phyloP scores from a whole-genome alignment of 2,329 filamentous ascomycete genomes.

The Byssothecium circinans region DNA sequence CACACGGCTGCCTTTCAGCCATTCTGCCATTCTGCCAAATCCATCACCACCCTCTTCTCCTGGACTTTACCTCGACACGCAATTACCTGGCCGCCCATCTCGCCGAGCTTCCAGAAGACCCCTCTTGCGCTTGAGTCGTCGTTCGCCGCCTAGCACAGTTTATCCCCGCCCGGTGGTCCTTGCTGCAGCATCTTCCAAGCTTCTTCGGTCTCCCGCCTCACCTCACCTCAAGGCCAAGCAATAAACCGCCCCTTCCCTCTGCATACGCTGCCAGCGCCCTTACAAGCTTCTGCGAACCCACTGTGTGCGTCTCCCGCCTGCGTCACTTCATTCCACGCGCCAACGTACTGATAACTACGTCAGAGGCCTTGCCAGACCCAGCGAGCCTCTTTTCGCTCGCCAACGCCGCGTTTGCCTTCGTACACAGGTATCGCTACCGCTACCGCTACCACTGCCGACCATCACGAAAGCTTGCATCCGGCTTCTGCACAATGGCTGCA shows the following conservation, averaged over 20 bases:
- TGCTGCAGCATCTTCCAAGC: conserved; percentile 17
- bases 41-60: too few species aligned
- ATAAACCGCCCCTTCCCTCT: conserved; percentile 39
- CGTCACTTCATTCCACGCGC: conserved; percentile 6
- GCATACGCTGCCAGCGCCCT: conserved; percentile 19
- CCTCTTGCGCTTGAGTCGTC: not conserved
- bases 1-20: conserved; percentile 22
- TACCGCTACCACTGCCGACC: conserved; percentile 7
- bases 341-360: not conserved
- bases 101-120: not conserved
- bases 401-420: conserved; percentile 5
- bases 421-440: not conserved
- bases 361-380: not conserved
- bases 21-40: conserved; percentile 16
- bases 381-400: conserved; percentile 1
- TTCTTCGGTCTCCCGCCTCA: conserved; percentile 13
- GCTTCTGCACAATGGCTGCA: conserved; percentile 64
- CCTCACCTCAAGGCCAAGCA: conserved; percentile 30
- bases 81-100: too few species aligned
- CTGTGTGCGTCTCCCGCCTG: conserved; percentile 11
- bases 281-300: not conserved
- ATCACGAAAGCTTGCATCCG: conserved; percentile 9
- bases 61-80: too few species aligned
- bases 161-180: conserved; percentile 1
- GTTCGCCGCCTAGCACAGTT: not conserved